Conservation (phyloP, 2,329 filamentous ascomycete species). For the Calonectria pauciramosa region DNA sequence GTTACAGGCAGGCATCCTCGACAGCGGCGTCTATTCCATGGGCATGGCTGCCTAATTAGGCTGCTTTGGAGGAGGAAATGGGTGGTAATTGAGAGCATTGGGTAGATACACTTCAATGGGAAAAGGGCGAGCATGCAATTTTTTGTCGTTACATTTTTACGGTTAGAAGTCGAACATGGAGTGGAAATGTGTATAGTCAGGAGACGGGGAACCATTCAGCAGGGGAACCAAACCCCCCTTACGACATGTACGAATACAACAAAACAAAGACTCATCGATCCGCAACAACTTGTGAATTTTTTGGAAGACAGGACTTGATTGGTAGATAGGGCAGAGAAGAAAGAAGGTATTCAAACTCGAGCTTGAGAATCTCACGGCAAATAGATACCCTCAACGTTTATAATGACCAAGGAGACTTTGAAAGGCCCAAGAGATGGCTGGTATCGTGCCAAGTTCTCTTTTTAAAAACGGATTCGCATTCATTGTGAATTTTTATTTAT, state of each 20-base stretch:
- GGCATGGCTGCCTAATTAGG: conserved; percentile 46
- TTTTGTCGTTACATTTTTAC: conserved; percentile 1
- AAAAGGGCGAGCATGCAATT: conserved; percentile 26
- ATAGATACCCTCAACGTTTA: conserved; percentile 28
- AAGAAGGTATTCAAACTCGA: neutral
- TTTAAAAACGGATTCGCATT: neutral
- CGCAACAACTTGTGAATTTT: conserved; percentile 8
- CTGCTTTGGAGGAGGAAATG: neutral
- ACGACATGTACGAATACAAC: conserved; percentile 47
- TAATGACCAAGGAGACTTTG: neutral
- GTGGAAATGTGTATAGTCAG: conserved; percentile 5
- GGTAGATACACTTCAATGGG: conserved; percentile 32
- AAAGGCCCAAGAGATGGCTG: neutral
- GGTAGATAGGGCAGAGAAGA: neutral
- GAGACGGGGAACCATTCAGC: conserved; percentile 18
- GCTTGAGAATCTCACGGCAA: conserved; percentile 1
- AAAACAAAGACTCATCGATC: conserved; percentile 15
- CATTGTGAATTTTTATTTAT: neutral
- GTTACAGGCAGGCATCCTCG: conserved; percentile 57
- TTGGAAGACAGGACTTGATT: neutral
- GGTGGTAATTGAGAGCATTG: conserved; percentile 2
- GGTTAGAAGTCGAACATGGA: conserved; percentile 15
- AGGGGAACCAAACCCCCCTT: conserved; percentile 29
- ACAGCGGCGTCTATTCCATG: conserved; percentile 53
- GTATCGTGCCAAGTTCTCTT: neutral